Evolutionary conservation across 108 stramenopile genomes (phyloP).

Genomic region (Fistulifera pelliculosa): DNA sequence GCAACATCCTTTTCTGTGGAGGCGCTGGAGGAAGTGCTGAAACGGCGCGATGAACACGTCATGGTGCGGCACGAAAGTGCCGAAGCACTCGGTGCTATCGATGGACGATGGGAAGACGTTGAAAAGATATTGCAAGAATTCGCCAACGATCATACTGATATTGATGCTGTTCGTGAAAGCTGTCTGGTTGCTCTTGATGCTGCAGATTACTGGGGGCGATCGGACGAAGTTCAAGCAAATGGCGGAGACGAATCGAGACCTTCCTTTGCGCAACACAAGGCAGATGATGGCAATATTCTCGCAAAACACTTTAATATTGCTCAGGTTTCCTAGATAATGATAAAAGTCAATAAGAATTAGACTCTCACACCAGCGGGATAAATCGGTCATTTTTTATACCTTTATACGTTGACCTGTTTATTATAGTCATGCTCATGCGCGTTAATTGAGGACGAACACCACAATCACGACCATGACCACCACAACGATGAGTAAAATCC

Average conservation of each 20-base stretch:
- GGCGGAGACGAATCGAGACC: not conserved
- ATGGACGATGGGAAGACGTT: slow-evolving; percentile 66
- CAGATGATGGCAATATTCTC: not conserved
- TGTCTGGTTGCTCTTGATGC: slow-evolving; percentile 95
- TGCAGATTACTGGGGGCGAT: slow-evolving; percentile 91
- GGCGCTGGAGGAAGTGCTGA: slow-evolving; percentile 60
- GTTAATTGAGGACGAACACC: not conserved
- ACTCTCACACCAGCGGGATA: not conserved
- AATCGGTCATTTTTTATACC: too few relatives aligned
- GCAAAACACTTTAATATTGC: slow-evolving; percentile 9
- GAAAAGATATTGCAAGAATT: slow-evolving; percentile 65
- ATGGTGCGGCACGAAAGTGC: slow-evolving; percentile 98
- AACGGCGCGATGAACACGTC: slow-evolving; percentile 72
- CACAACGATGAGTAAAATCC: slow-evolving; percentile 25
- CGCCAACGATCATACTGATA: slow-evolving; percentile 58
- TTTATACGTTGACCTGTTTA: too few relatives aligned
- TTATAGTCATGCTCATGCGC: too few relatives aligned
- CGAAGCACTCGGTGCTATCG: slow-evolving; percentile 98
- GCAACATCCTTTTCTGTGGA: slow-evolving; percentile 80
- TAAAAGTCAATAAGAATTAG: not conserved
- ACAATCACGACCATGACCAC: slow-evolving; percentile 19
- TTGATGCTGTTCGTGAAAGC: slow-evolving; percentile 66
- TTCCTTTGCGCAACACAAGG: not conserved
- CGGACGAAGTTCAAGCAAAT: slow-evolving; percentile 7
- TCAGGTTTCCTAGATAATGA: not conserved